Conservation (phyloP, 75 land plant species). For the Isoetes taiwanensis region DNA sequence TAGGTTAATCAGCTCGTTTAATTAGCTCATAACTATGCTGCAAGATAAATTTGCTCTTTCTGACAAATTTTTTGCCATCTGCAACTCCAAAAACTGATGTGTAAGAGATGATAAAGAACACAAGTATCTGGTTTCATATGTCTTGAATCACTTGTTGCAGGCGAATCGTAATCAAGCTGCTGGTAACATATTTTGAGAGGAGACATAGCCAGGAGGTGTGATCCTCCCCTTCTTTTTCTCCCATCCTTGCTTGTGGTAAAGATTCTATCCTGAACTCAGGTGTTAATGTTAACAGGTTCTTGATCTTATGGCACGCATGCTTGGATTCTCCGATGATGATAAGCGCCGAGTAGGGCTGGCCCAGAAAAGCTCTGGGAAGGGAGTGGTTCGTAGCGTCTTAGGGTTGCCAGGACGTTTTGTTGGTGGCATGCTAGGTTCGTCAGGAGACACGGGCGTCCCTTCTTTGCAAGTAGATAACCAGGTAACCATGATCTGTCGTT, state of each 20-base stretch:
- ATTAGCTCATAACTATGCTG: too few relatives aligned
- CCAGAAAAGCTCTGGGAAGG: conserved; percentile 69
- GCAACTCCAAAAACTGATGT: too few relatives aligned
- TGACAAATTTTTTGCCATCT: too few relatives aligned
- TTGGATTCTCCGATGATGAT: conserved; percentile 99
- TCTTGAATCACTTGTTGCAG: conserved; percentile 46
- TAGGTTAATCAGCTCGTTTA: too few relatives aligned
- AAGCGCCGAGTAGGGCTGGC: conserved; percentile 78
- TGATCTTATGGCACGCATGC: conserved; percentile 96
- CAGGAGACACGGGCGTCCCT: not conserved
- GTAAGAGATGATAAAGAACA: too few relatives aligned
- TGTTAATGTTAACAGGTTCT: too few relatives aligned
- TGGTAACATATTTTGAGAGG: conserved; percentile 93
- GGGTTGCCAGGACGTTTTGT: conserved; percentile 95
- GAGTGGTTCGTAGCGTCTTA: conserved; percentile 86
- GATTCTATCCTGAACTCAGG: too few relatives aligned
- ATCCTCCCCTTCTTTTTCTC: too few relatives aligned
- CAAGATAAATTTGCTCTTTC: too few relatives aligned
- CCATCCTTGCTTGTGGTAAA: too few relatives aligned
- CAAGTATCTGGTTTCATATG: too few relatives aligned
- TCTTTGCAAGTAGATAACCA: not conserved
- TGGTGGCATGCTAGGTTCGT: conserved; percentile 65
- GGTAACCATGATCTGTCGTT: not conserved
- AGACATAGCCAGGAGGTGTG: conserved; percentile 95
- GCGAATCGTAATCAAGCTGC: conserved; percentile 92